Base-by-base conservation (phyloP, 2,329 filamentous ascomycete species). In the Claviceps arundinis region DNA sequence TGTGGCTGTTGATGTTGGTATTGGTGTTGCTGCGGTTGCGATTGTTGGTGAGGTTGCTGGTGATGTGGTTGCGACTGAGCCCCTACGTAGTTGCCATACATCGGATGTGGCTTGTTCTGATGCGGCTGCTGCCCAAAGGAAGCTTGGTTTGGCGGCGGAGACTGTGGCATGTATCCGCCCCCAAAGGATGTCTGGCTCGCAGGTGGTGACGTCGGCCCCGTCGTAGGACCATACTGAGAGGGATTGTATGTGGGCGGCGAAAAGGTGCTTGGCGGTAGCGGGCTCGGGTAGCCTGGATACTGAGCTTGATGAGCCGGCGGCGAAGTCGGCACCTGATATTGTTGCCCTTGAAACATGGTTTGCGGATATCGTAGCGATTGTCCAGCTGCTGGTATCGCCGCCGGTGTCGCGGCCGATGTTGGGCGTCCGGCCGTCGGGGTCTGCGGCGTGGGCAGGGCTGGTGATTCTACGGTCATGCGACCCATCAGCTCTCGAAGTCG, bases 401-500 rank as follows among this genome's bases (percentile, higher is more conserved):
- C 55, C 60, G 61, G 56, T 67, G 66, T 41, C 64, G 65, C 43
- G 77, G 75, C 67, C 38, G 72, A 68, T 42, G 62, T 57, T 54
- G 60, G 61, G 48, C 62, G 57, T 37, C 52, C 58, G 16, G 58
- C 50, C 4, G 56, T 55, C 38, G 57, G 24, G 37, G 61, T 56
- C 48, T 59, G 56, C 7, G 62, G 67, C n/a, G 70, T 65, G 11
- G 26, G 9, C n/a, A 22, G 24, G 43, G 68, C 62, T 42, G 52
- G 70, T 47, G 77, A 73, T n/a, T 91, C 88, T 70, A 96, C 85
- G 1, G 89, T 90, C 82, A 97, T 91, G 51, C 90, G 82, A 63
- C 96, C 90, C 93, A 98, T 97, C 42, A 98, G 73, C 43, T 87
- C 86, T 53, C 87, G 82, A 52, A 98, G 71, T 52, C 91, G 81